phyloP scores from a whole-genome alignment of 139 green algal genomes.

The Picochlorum costavermella region DNA sequence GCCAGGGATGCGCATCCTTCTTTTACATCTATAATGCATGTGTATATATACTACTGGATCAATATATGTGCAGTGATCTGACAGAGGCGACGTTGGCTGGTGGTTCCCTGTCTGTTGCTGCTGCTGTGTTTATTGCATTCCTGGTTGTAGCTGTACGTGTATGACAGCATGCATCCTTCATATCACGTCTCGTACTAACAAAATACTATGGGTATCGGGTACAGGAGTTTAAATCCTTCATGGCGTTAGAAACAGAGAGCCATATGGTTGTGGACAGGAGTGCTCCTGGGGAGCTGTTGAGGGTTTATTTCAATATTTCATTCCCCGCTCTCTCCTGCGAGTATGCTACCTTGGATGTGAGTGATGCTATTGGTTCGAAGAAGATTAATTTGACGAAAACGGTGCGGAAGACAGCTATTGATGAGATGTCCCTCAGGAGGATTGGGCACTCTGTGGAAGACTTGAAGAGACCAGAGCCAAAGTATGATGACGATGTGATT shows the following conservation, averaged over 20 bases:
- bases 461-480: constrained; percentile 25
- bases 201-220: neutral
- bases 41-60: too few relatives aligned
- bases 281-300: constrained; percentile 79
- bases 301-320: constrained; percentile 96
- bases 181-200: too few relatives aligned
- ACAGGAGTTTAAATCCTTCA: constrained; percentile 80
- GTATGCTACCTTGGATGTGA: constrained; percentile 93
- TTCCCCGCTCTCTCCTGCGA: constrained; percentile 87
- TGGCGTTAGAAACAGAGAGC: constrained; percentile 52
- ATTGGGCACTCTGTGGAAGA: constrained; percentile 44
- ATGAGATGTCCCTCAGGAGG: constrained; percentile 36
- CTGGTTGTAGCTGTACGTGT: constrained; percentile 70
- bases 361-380: constrained; percentile 85
- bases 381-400: constrained; percentile 94
- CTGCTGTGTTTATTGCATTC: constrained; percentile 71
- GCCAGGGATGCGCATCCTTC: neutral
- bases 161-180: neutral
- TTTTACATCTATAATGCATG: constrained; percentile 2
- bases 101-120: constrained; percentile 74
- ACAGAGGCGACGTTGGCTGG: constrained; percentile 88
- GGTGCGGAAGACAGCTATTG: constrained; percentile 79
- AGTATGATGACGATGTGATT: constrained; percentile 58
- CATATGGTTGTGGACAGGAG: constrained; percentile 84
- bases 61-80: constrained; percentile 64